These are phyloP conservation scores for Ichthyophthirius multifiliis DNA, from an alignment of 169 alveolate genomes.

Conservation along the genomic window DNA sequence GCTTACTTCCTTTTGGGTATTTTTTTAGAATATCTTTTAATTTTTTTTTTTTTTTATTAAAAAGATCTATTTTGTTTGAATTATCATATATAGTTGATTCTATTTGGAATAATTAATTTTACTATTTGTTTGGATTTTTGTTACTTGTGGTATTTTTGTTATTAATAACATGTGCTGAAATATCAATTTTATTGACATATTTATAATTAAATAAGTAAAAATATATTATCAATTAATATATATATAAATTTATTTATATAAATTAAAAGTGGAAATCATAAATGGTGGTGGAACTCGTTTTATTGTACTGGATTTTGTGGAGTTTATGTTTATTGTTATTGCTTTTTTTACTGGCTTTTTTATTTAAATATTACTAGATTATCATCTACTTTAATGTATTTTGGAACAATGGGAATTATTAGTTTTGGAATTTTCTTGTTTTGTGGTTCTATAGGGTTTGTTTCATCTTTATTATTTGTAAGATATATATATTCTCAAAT, in stretches of 20 bases:
- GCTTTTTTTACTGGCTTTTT: conserved; percentile 13
- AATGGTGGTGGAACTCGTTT: conserved; percentile 46
- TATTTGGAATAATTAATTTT: conserved; percentile 30
- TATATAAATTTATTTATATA: neutral
- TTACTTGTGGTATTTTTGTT: conserved; percentile 1
- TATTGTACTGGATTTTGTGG: conserved; percentile 28
- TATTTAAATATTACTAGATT: conserved; percentile 14
- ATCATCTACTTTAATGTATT: conserved; percentile 24
- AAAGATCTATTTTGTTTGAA: conserved; percentile 24
- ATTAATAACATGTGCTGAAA: conserved; percentile 29
- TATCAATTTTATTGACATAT: conserved; percentile 20
- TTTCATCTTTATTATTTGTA: conserved; percentile 19
- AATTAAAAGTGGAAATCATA: conserved; percentile 19
- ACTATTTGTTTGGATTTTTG: conserved; percentile 29
- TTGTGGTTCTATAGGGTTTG: conserved; percentile 40
- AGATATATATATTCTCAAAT: conserved; percentile 19
- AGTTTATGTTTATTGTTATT: conserved; percentile 23
- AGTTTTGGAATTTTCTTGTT: conserved; percentile 21
- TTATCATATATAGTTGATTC: conserved; percentile 14
- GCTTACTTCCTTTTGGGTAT: conserved; percentile 33
- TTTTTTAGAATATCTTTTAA: neutral
- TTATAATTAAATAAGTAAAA: conserved; percentile 9
- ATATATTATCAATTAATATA: neutral
- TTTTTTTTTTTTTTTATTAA: neutral
- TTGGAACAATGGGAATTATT: conserved; percentile 31